These are phyloP conservation scores for Trametes sanguinea DNA, from an alignment of 768 basidiomycete genomes.

Conservation along the genomic window DNA sequence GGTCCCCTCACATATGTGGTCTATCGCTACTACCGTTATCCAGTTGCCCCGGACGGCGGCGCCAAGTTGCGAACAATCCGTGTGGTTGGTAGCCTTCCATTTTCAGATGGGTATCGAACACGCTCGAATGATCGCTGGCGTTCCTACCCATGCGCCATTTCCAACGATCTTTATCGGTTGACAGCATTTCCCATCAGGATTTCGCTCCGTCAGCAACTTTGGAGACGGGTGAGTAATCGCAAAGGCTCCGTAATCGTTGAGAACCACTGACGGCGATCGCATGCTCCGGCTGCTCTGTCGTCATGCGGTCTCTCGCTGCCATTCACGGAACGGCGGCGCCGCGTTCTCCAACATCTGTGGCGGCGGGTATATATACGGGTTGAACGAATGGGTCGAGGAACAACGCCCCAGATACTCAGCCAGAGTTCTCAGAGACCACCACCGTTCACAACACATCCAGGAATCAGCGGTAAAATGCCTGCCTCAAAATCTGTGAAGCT, in stretches of 20 bases:
- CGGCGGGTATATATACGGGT: background rate
- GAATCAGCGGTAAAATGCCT: conserved; percentile 44
- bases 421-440: background rate
- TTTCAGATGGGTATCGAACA: background rate
- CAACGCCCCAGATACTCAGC: background rate
- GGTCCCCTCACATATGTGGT: too few relatives aligned
- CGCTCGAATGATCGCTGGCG: background rate
- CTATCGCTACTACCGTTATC: too few relatives aligned
- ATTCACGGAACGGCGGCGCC: background rate
- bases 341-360: background rate
- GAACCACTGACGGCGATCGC: background rate
- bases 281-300: background rate
- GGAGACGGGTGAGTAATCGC: background rate
- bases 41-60: too few relatives aligned
- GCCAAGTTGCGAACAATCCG: too few relatives aligned
- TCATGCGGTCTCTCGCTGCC: background rate
- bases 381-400: background rate
- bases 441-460: background rate
- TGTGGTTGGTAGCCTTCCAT: background rate
- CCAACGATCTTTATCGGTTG: conserved; percentile 3
- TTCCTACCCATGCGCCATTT: background rate
- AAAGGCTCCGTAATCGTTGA: background rate
- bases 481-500: conserved; percentile 49
- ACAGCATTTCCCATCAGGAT: background rate
- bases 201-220: background rate